These are phyloP conservation scores for Juglanconis juglandina DNA, from an alignment of 2,329 filamentous ascomycete species.

Conservation along the genomic window DNA sequence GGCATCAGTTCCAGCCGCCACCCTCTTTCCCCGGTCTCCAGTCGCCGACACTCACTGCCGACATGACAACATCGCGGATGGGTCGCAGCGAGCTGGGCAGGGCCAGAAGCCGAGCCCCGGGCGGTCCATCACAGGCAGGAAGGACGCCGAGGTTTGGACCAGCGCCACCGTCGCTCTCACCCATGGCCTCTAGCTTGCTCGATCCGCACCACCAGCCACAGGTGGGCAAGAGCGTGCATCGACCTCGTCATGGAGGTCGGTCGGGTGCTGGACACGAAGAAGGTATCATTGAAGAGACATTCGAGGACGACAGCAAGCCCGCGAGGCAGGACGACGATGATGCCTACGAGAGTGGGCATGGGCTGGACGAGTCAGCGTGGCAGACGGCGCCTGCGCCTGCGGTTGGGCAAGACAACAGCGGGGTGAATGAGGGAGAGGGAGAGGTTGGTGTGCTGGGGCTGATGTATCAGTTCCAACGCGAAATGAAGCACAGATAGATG, in stretches of 20 bases:
- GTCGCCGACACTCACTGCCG: conserved; percentile 56
- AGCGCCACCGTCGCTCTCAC: conserved; percentile 52
- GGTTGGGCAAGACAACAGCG: conserved; percentile 51
- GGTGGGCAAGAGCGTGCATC: conserved; percentile 45
- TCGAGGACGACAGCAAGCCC: conserved; percentile 42
- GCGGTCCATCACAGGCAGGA: conserved; percentile 30
- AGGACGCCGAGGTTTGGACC: conserved; percentile 44
- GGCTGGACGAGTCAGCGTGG: conserved; percentile 58
- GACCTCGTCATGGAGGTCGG: conserved; percentile 34
- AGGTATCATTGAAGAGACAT: conserved; percentile 55
- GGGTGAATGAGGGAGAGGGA: conserved; percentile 40
- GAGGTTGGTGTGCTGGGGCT: conserved; percentile 56
- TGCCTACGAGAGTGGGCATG: conserved; percentile 48
- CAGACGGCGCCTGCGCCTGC: conserved; percentile 52
- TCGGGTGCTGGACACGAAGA: conserved; percentile 43
- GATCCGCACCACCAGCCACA: conserved; percentile 73
- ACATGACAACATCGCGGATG: conserved; percentile 52
- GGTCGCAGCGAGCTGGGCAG: conserved; percentile 39
- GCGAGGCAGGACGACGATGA: conserved; percentile 60
- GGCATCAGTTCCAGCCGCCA: conserved; percentile 68
- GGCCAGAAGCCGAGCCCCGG: conserved; percentile 38
- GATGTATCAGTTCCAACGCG: conserved; percentile 58
- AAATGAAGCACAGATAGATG: conserved; percentile 43
- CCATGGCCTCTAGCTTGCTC: conserved; percentile 69
- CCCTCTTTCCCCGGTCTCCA: conserved; percentile 70